phyloP scores from a whole-genome alignment of 2,329 filamentous ascomycete species.

The Monosporascus cannonballus region DNA sequence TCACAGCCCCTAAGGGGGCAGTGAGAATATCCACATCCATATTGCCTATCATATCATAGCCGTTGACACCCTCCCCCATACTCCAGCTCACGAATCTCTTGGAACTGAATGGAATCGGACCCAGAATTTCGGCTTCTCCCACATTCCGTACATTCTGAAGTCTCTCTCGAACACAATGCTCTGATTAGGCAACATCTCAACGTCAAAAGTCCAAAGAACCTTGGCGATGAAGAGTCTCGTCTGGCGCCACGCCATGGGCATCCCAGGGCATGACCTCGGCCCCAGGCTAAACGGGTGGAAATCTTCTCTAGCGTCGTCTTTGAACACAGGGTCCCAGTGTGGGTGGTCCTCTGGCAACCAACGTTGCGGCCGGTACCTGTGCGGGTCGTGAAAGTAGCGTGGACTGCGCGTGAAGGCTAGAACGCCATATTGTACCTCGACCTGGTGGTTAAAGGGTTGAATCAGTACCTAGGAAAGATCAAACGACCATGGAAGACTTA shows the following conservation, averaged over 20 bases:
- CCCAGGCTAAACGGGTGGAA: slow-evolving; percentile 12
- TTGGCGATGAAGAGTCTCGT: slow-evolving; percentile 5
- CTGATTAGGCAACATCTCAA: slow-evolving; percentile 1
- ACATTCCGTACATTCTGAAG: slow-evolving; percentile 6
- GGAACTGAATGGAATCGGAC: slow-evolving; percentile 63
- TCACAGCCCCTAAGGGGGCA: too few species aligned
- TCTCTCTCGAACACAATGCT: slow-evolving; percentile 4
- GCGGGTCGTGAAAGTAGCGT: slow-evolving; percentile 5
- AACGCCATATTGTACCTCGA: slow-evolving; percentile 2
- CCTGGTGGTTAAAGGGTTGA: slow-evolving; percentile 1
- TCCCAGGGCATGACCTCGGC: slow-evolving; percentile 7
- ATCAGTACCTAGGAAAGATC: background rate
- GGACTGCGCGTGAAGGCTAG: slow-evolving; percentile 4
- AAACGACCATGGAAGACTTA: slow-evolving; percentile 3
- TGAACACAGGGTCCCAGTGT: slow-evolving; percentile 5
- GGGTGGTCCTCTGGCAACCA: slow-evolving; percentile 10
- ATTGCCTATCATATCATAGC: too few species aligned
- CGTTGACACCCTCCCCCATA: too few species aligned
- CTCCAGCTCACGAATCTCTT: background rate
- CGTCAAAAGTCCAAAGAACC: background rate
- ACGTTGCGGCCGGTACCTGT: slow-evolving; percentile 8
- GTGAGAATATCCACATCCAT: too few species aligned
- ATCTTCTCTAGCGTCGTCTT: slow-evolving; percentile 4
- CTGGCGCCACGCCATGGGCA: slow-evolving; percentile 2
- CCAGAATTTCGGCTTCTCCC: slow-evolving; percentile 5